phyloP scores from a whole-genome alignment of 805 yeast genomes.

The Cyberlindnera americana region DNA sequence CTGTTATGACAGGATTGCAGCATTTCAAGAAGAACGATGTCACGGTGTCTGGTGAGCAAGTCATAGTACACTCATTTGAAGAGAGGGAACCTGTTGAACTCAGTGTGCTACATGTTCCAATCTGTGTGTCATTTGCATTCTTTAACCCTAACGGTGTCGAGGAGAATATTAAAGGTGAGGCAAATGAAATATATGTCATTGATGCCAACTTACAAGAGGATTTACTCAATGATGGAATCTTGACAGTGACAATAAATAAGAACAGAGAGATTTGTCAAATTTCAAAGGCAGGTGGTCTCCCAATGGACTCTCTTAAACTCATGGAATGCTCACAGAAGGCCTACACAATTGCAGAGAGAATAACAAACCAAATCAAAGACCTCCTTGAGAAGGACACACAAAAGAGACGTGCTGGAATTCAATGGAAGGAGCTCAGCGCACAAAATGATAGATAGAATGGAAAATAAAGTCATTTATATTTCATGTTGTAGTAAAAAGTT shows the following conservation, averaged over 20 bases:
- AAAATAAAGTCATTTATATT: too few relatives aligned
- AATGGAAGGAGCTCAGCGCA: slow-evolving; percentile 26
- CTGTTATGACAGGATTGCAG: slow-evolving; percentile 79
- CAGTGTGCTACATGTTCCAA: slow-evolving; percentile 83
- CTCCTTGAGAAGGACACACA: slow-evolving; percentile 34
- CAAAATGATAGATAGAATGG: slow-evolving; percentile 22
- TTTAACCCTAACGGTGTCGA: slow-evolving; percentile 65
- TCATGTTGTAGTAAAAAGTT: too few relatives aligned
- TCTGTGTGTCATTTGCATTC: slow-evolving; percentile 86
- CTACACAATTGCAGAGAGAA: slow-evolving; percentile 51
- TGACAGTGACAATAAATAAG: slow-evolving; percentile 84
- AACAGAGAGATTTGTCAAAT: slow-evolving; percentile 90
- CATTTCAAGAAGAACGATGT: slow-evolving; percentile 86
- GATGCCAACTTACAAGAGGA: slow-evolving; percentile 84
- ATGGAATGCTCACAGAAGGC: slow-evolving; percentile 70
- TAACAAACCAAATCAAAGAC: slow-evolving; percentile 61
- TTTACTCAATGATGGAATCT: slow-evolving; percentile 64
- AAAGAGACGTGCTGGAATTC: slow-evolving; percentile 22
- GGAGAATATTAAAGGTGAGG: slow-evolving; percentile 66
- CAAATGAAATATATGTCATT: slow-evolving; percentile 57
- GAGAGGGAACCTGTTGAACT: slow-evolving; percentile 88
- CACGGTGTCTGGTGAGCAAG: slow-evolving; percentile 59
- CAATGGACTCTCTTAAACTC: slow-evolving; percentile 67
- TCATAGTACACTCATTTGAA: slow-evolving; percentile 63
- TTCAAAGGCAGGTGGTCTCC: slow-evolving; percentile 84